Conservation (phyloP, 768 basidiomycete species). For the Rhizopogon vinicolor region DNA sequence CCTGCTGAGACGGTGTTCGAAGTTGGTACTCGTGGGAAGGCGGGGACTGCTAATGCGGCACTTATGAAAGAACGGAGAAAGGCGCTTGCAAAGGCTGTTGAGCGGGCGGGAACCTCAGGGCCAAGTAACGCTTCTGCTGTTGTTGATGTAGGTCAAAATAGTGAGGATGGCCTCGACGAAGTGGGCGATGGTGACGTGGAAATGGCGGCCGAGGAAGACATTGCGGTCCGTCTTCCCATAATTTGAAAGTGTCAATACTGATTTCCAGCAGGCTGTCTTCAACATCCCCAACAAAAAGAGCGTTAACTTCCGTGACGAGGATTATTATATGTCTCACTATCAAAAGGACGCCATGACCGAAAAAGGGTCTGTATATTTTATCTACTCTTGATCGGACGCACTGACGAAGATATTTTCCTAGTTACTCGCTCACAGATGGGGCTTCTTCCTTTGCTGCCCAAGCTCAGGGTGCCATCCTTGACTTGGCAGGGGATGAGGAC, state of each 20-base stretch:
- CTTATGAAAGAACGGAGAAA: slow-evolving; percentile 89
- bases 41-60: slow-evolving; percentile 50
- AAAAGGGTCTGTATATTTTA: slow-evolving; percentile 67
- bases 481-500: slow-evolving; percentile 77
- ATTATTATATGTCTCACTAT: slow-evolving; percentile 90
- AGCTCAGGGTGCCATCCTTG: slow-evolving; percentile 75
- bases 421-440: slow-evolving; percentile 87
- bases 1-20: slow-evolving; percentile 93
- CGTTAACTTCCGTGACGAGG: slow-evolving; percentile 64
- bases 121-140: slow-evolving; percentile 26
- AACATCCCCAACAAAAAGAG: slow-evolving; percentile 43
- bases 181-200: slow-evolving; percentile 36
- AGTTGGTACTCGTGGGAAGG: slow-evolving; percentile 68
- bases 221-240: slow-evolving; percentile 45
- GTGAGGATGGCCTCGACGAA: slow-evolving; percentile 24
- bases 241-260: slow-evolving; percentile 1
- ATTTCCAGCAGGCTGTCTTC: slow-evolving; percentile 55
- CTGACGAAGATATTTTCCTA: slow-evolving; percentile 21
- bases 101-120: slow-evolving; percentile 35
- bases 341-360: slow-evolving; percentile 85
- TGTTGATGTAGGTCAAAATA: slow-evolving; percentile 28
- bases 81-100: slow-evolving; percentile 62
- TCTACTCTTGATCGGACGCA: neutral
- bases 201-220: slow-evolving; percentile 78
- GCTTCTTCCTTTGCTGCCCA: slow-evolving; percentile 83